A percentile compares a stretch with the other conserved stretches of the same genome.
phyloP scores from a whole-genome alignment of 345 rosid genomes.

The Crucihimalaya himalaica region DNA sequence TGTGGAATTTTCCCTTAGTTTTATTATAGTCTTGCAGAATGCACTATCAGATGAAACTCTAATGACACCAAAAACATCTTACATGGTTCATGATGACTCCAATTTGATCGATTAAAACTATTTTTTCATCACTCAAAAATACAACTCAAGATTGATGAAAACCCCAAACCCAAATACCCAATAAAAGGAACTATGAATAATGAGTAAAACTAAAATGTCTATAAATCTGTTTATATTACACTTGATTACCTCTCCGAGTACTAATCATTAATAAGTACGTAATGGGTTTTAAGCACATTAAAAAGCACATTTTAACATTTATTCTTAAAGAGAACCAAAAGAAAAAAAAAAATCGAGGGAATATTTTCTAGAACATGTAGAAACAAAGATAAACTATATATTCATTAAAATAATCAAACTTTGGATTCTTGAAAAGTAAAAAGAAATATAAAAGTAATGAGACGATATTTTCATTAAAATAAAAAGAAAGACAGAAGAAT shows the following conservation, averaged over 20 bases:
- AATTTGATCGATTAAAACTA: not conserved
- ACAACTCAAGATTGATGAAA: too few relatives aligned
- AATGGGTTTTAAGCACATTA: conserved; percentile 6
- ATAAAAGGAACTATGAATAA: too few relatives aligned
- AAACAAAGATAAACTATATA: conserved; percentile 32
- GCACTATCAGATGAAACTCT: not conserved
- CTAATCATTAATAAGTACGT: conserved; percentile 7
- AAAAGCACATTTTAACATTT: conserved; percentile 2
- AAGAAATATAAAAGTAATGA: conserved; percentile 26
- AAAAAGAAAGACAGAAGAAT: conserved; percentile 28
- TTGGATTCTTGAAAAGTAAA: conserved; percentile 37
- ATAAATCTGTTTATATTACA: too few relatives aligned
- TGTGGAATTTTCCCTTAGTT: too few relatives aligned
- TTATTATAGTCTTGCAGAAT: not conserved
- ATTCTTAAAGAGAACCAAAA: conserved; percentile 27
- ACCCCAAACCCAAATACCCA: too few relatives aligned
- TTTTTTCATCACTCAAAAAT: not conserved
- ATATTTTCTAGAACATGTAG: conserved; percentile 33
- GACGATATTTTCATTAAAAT: conserved; percentile 5
- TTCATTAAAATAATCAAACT: conserved; percentile 36
- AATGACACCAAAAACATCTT: not conserved
- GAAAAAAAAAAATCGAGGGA: conserved; percentile 18
- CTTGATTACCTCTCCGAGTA: not conserved
- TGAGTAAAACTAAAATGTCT: too few relatives aligned
- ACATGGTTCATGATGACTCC: not conserved